phyloP scores from a whole-genome alignment of 352 stramenopile species.

The Globisporangium cederbergense region DNA sequence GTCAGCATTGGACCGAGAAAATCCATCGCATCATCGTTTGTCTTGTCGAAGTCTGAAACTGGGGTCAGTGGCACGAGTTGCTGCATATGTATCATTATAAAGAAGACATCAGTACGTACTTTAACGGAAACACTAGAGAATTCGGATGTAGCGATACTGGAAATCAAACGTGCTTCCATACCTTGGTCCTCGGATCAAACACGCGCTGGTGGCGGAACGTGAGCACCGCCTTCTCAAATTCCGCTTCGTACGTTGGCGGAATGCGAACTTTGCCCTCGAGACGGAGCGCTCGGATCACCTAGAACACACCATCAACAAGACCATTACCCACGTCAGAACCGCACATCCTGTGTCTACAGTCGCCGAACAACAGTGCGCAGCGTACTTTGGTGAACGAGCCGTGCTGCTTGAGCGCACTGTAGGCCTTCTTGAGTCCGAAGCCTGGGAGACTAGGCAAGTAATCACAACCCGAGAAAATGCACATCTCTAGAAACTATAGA shows the following conservation, averaged over 20 bases:
- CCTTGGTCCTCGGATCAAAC: slow-evolving; percentile 54
- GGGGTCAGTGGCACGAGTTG: slow-evolving; percentile 65
- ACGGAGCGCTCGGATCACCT: slow-evolving; percentile 49
- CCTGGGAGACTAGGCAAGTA: slow-evolving; percentile 81
- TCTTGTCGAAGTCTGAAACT: slow-evolving; percentile 29
- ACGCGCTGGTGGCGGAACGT: slow-evolving; percentile 78
- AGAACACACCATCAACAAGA: no score
- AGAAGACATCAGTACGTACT: no score
- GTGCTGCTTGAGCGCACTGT: slow-evolving; percentile 71
- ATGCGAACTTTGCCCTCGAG: slow-evolving; percentile 65
- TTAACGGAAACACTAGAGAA: no score
- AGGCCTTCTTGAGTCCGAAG: slow-evolving; percentile 83
- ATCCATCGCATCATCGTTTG: slow-evolving; percentile 36
- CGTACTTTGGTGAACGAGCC: slow-evolving; percentile 60
- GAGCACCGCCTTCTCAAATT: slow-evolving; percentile 54
- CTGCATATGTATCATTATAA: slow-evolving; percentile 19
- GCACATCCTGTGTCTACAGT: no score
- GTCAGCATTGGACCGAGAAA: slow-evolving; percentile 63
- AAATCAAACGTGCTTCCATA: slow-evolving; percentile 10
- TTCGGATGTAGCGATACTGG: no score
- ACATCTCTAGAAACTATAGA: slow-evolving; percentile 87
- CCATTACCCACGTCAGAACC: no score
- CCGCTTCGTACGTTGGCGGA: slow-evolving; percentile 50
- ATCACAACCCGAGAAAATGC: slow-evolving; percentile 90
- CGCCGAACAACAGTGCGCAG: neutral